Evolutionary conservation across 164 flowering plant species (phyloP), one percentile per base, ranked within the genome.

Genomic region (Liriodendron chinense): DNA sequence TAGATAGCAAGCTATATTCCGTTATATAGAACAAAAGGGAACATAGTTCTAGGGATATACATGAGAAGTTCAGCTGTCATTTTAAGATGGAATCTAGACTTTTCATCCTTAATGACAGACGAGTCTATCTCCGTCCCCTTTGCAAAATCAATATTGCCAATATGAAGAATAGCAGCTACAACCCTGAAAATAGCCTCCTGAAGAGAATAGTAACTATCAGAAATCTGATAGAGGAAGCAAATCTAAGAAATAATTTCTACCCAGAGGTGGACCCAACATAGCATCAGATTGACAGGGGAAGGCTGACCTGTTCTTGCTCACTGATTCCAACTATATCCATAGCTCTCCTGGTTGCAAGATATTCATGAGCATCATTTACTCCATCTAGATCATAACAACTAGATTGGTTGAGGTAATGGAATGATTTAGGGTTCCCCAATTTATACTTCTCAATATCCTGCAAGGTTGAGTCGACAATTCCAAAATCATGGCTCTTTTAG

Each of bases 291-390:
- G 47, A 26, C 25, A 64, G 20, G 16, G 13, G 65, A 76, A 73
- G 16, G 80, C 80, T 74, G 61, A 93, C 99, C 97, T 96, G 99
- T 68, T 96, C 98, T 72, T 90, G 88, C 70, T 87, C 96, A 83
- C 92, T 90, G 78, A 96, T 96, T 72, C 99, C 99, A 78, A 96
- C 99, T 43, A 96, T 79, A 81, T 96, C 99, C 98, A 96, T 96
- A 23, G 99, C 99, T 83, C 95, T 88, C 86, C 96, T 89, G 69
- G 97, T 94, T 70, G 92, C 97, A 74, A 90, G 96, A 83, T 94
- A 96, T 75, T 96, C 99, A 57, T 90, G 84, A 64, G 90, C 84
- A 87, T 96, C 99, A 86, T 84, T 85, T 69, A 96, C 88, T 25
- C 95, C 97, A 85, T 91, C 96, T 75, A 96, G 83, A 71, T 83